phyloP scores from a whole-genome alignment of 2,329 filamentous ascomycete genomes.

The Neofusicoccum ribis region DNA sequence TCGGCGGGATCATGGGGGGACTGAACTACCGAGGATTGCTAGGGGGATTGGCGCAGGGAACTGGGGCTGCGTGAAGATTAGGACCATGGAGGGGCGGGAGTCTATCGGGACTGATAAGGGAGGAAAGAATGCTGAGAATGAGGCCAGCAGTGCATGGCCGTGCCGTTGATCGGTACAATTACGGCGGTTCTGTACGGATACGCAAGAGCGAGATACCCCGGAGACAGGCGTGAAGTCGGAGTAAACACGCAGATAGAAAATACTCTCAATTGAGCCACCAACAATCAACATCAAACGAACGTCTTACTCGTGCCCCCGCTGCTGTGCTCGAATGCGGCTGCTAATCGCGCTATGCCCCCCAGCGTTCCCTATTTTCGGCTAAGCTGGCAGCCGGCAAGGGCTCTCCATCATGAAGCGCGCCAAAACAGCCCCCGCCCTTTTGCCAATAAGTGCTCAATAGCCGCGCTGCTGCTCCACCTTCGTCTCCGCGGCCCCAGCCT shows the following conservation, averaged over 20 bases:
- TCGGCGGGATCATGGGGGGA: background rate
- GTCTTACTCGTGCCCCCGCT: background rate
- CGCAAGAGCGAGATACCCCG: background rate
- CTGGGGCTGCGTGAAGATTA: background rate
- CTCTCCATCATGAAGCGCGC: background rate
- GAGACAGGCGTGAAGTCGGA: background rate
- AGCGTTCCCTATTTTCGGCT: background rate
- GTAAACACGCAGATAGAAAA: background rate
- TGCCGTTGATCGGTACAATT: background rate
- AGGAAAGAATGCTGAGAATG: background rate
- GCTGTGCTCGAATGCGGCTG: background rate
- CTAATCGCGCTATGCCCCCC: background rate
- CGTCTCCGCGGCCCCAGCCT: background rate
- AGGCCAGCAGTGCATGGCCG: background rate
- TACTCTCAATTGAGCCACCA: background rate
- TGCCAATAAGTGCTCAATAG: background rate
- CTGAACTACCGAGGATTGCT: background rate
- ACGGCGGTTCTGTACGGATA: background rate
- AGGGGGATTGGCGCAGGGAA: constrained; percentile 9
- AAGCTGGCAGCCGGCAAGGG: background rate
- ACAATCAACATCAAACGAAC: background rate
- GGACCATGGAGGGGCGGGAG: background rate
- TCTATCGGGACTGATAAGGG: background rate
- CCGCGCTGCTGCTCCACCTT: background rate
- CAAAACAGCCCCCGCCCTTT: background rate